Conservation (phyloP, 371 early-diverging fungal species). For the Mortierella sp. region DNA sequence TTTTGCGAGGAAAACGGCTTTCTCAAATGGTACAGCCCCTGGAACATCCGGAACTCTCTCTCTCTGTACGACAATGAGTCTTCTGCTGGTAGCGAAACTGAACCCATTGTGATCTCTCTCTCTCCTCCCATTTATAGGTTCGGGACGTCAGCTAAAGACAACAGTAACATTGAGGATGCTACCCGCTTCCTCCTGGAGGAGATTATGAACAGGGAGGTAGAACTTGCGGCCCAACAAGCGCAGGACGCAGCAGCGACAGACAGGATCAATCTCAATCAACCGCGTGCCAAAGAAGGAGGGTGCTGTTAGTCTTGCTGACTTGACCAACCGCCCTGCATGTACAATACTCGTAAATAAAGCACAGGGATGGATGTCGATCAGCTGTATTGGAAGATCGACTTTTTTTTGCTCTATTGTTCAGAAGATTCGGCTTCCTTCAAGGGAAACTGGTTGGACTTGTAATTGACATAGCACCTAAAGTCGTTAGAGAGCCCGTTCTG, state of each 20-base stretch:
- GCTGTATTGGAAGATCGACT: no score
- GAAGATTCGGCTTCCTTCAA: slow-evolving; percentile 9
- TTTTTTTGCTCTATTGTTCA: neutral
- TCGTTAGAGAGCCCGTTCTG: slow-evolving; percentile 75
- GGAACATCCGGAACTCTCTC: no score
- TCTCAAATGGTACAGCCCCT: slow-evolving; percentile 65
- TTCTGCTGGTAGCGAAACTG: no score
- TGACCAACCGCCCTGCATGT: no score
- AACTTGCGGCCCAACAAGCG: slow-evolving; percentile 32
- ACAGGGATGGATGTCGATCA: no score
- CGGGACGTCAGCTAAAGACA: slow-evolving; percentile 74
- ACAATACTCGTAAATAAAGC: slow-evolving; percentile 12
- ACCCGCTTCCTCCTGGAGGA: slow-evolving; percentile 61
- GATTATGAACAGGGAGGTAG: slow-evolving; percentile 49
- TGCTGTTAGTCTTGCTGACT: no score
- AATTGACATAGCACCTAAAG: slow-evolving; percentile 73
- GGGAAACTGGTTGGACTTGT: slow-evolving; percentile 56
- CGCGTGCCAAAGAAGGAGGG: slow-evolving; percentile 35
- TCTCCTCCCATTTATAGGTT: slow-evolving; percentile 56
- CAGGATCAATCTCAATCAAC: slow-evolving; percentile 31
- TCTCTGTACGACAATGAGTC: no score
- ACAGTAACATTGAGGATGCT: slow-evolving; percentile 74
- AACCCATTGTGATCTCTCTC: neutral
- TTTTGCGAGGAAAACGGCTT: slow-evolving; percentile 69
- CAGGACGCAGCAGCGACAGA: slow-evolving; percentile 30